phyloP scores from a whole-genome alignment of 192 early-diverging fungal species.

The Coemansia sp. region DNA sequence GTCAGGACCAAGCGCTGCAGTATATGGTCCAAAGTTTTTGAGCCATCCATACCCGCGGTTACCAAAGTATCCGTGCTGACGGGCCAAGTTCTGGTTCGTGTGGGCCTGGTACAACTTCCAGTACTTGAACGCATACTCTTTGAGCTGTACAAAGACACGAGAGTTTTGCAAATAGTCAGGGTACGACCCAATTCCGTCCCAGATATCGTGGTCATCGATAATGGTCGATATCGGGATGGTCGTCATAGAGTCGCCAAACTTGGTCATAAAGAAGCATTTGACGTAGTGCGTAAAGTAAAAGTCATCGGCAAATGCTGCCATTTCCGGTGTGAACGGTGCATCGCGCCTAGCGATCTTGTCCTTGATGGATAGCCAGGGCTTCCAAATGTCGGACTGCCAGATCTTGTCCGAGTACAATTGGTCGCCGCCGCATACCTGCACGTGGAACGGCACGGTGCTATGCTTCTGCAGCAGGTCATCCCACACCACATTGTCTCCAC shows the following conservation, averaged over 20 bases:
- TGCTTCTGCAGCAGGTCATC: constrained; percentile 68
- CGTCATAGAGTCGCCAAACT: constrained; percentile 70
- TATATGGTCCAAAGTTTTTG: constrained; percentile 67
- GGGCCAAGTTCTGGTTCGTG: constrained; percentile 61
- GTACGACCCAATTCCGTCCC: constrained; percentile 87
- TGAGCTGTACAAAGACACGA: constrained; percentile 73
- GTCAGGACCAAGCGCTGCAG: constrained; percentile 69
- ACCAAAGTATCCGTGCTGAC: constrained; percentile 62
- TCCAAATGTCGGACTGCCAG: constrained; percentile 61
- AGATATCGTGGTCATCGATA: constrained; percentile 88
- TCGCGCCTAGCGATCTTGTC: constrained; percentile 56
- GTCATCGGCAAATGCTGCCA: constrained; percentile 58
- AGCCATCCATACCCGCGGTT: constrained; percentile 63
- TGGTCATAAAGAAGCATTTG: constrained; percentile 61
- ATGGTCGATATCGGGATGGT: constrained; percentile 76
- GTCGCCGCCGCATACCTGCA: constrained; percentile 76
- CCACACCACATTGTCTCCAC: constrained; percentile 65
- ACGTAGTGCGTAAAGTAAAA: constrained; percentile 76
- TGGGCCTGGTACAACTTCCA: constrained; percentile 88
- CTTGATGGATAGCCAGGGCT: constrained; percentile 60
- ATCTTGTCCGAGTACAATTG: constrained; percentile 71
- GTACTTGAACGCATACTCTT: constrained; percentile 70
- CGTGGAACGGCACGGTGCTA: constrained; percentile 63
- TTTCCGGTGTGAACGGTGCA: constrained; percentile 61
- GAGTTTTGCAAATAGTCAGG: constrained; percentile 72